These are phyloP conservation scores for Scenedesmus sp. DNA, from an alignment of 163 green algal species.

Conservation along the genomic window DNA sequence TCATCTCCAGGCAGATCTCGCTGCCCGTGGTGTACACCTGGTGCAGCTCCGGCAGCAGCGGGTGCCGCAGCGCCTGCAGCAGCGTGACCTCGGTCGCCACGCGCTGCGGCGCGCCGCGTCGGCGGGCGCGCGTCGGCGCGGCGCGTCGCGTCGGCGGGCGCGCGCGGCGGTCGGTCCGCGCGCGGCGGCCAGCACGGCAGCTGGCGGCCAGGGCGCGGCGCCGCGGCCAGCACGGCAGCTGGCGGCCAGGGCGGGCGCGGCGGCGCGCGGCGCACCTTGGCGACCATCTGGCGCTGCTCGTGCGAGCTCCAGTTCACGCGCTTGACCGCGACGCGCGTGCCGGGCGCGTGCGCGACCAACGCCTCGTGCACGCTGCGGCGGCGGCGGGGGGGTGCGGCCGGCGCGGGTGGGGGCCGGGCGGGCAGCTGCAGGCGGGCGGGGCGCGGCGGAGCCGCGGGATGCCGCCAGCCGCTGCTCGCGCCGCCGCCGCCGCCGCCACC, in stretches of 20 bases:
- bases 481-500: too few relatives aligned
- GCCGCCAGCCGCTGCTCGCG: too few relatives aligned
- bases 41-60: slow-evolving; percentile 38
- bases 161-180: too few relatives aligned
- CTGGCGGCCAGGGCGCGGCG: too few relatives aligned
- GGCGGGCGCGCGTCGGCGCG: too few relatives aligned
- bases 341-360: slow-evolving; percentile 3
- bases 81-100: slow-evolving; percentile 31
- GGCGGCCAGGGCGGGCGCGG: neutral
- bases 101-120: too few relatives aligned
- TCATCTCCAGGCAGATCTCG: slow-evolving; percentile 43
- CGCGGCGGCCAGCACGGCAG: too few relatives aligned
- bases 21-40: slow-evolving; percentile 42
- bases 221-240: neutral
- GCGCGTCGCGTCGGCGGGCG: too few relatives aligned
- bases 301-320: slow-evolving; percentile 33
- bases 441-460: too few relatives aligned
- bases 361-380: slow-evolving; percentile 41
- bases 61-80: slow-evolving; percentile 31
- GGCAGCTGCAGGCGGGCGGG: too few relatives aligned
- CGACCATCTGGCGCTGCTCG: slow-evolving; percentile 19
- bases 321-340: slow-evolving; percentile 23
- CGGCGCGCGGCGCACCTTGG: slow-evolving; percentile 7
- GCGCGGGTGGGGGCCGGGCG: too few relatives aligned
- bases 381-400: too few relatives aligned